Percentiles rank a stretch among this genome's conserved stretches.
phyloP scores from a whole-genome alignment of 805 yeast genomes.

The Lipomyces sp. region DNA sequence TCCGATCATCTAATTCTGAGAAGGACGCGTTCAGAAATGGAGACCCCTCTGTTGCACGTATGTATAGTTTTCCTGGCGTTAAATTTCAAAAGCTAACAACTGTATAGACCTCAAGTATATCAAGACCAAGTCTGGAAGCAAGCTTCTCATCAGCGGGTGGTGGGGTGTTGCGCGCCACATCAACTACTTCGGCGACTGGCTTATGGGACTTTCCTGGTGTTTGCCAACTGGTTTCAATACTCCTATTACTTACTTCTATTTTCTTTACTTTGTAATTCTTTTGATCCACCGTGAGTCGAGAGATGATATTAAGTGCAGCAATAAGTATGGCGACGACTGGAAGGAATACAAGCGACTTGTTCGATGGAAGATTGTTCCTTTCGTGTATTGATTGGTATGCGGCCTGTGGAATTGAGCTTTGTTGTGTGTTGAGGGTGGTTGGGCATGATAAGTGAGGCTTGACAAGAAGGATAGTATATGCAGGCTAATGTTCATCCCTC shows the following conservation, averaged over 20 bases:
- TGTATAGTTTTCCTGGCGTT: not conserved
- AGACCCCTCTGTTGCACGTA: constrained; percentile 59
- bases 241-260: constrained; percentile 85
- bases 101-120: constrained; percentile 58
- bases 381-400: constrained; percentile 59
- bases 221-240: constrained; percentile 83
- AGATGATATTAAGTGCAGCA: constrained; percentile 89
- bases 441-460: not conserved
- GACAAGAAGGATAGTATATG: not conserved
- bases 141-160: constrained; percentile 89
- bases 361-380: constrained; percentile 90
- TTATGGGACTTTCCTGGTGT: constrained; percentile 91
- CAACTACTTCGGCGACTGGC: constrained; percentile 94
- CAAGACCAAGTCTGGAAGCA: constrained; percentile 68
- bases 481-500: too few species aligned
- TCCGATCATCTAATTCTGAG: constrained; percentile 82
- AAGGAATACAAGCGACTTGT: constrained; percentile 75
- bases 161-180: constrained; percentile 93
- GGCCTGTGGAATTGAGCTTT: too few species aligned
- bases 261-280: constrained; percentile 77
- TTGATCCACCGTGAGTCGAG: constrained; percentile 86
- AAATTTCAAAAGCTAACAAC: not conserved
- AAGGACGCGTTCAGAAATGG: constrained; percentile 85
- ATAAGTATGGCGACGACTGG: constrained; percentile 88
- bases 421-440: not conserved